phyloP scores from a whole-genome alignment of 2,329 filamentous ascomycete species.

The Davidsoniella australis region DNA sequence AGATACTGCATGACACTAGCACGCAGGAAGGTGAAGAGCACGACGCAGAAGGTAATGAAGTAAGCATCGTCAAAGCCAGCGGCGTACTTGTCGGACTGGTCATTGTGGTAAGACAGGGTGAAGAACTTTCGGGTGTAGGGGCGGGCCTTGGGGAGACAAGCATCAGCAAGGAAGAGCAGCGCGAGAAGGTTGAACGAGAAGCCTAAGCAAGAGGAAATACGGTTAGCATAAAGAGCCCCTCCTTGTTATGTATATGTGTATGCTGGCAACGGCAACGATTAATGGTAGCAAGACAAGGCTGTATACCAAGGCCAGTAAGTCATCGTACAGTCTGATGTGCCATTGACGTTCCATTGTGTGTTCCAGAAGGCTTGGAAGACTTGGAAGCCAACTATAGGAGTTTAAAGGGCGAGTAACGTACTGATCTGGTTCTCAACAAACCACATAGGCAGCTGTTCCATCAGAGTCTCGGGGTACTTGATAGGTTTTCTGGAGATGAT shows the following conservation, averaged over 20 bases:
- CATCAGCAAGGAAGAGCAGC: constrained; percentile 65
- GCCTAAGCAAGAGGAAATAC: constrained; percentile 26
- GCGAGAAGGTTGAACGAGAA: constrained; percentile 74
- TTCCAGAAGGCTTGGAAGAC: no score
- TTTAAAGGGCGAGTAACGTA: constrained; percentile 26
- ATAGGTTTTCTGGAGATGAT: constrained; percentile 12
- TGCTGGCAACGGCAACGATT: not conserved
- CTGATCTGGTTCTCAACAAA: constrained; percentile 67
- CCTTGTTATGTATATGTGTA: no score
- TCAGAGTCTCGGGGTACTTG: constrained; percentile 10
- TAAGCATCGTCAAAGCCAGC: constrained; percentile 66
- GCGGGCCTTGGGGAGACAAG: constrained; percentile 65
- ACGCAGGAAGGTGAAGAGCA: constrained; percentile 74
- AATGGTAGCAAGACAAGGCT: not conserved
- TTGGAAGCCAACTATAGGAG: no score
- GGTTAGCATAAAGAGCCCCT: constrained; percentile 15
- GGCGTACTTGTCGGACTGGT: constrained; percentile 49
- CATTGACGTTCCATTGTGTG: no score
- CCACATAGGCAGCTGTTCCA: constrained; percentile 45
- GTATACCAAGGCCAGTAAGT: no score
- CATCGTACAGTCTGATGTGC: no score
- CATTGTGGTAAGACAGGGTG: constrained; percentile 66
- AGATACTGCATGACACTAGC: constrained; percentile 77
- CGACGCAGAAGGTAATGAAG: constrained; percentile 60
- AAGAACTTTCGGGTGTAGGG: constrained; percentile 76